Evolutionary conservation across 768 basidiomycete species (phyloP).

Genomic region (Agaricus subrufescens): DNA sequence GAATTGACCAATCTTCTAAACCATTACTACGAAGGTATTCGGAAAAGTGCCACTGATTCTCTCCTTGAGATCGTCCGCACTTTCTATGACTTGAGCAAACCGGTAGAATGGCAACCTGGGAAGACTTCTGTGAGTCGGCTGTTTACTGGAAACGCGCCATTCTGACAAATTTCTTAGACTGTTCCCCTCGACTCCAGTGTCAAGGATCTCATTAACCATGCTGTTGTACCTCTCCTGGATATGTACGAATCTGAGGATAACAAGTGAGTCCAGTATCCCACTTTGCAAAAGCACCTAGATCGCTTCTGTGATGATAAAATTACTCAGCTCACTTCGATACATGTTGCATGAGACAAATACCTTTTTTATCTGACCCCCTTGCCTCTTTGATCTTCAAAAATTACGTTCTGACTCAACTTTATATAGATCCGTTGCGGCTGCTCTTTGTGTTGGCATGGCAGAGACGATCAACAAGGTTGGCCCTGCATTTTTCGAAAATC

Average conservation of each 20-base stretch:
- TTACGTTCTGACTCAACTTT: constrained; percentile 14
- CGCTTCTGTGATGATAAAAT: constrained; percentile 42
- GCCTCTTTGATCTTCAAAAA: constrained; percentile 5
- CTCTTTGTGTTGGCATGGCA: constrained; percentile 83
- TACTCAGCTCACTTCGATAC: constrained; percentile 83
- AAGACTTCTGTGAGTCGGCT: constrained; percentile 21
- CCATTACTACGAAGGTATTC: constrained; percentile 97
- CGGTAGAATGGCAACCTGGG: constrained; percentile 81
- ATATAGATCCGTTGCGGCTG: constrained; percentile 77
- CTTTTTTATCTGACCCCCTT: constrained; percentile 28
- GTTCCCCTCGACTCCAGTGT: constrained; percentile 61
- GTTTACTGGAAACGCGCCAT: not conserved
- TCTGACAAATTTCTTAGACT: constrained; percentile 11
- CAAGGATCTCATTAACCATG: constrained; percentile 72
- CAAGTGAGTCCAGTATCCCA: constrained; percentile 63
- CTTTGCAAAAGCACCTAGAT: not conserved
- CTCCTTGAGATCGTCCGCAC: constrained; percentile 85
- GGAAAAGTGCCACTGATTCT: constrained; percentile 87
- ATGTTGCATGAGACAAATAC: constrained; percentile 52
- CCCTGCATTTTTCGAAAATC: constrained; percentile 73
- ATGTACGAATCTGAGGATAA: constrained; percentile 95
- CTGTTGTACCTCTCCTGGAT: constrained; percentile 71
- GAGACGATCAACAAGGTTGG: constrained; percentile 93
- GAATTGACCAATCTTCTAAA: constrained; percentile 74
- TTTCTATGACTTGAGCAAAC: constrained; percentile 85